A percentile compares a stretch with the other conserved stretches of the same genome.
Evolutionary conservation across 768 basidiomycete species (phyloP).

Genomic region (Boletus vinaceobasis): DNA sequence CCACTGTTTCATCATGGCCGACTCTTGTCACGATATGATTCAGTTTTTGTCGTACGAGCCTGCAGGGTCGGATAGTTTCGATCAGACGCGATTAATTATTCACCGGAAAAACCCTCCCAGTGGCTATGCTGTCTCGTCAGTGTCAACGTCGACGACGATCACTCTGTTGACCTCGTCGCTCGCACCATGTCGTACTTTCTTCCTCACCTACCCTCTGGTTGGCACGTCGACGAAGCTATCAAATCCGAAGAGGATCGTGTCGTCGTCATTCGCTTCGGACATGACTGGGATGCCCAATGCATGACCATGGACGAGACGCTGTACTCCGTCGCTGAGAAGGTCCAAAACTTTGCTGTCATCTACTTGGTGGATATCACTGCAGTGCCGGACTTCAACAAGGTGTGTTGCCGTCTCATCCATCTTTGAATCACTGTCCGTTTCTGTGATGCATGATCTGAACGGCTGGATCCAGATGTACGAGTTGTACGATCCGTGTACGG

Average conservation of each 20-base stretch:
- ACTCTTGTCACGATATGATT: background rate
- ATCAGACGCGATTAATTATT: background rate
- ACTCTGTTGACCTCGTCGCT: background rate
- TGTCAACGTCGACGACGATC: background rate
- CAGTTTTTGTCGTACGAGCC: background rate
- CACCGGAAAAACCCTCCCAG: background rate
- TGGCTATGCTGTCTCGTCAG: background rate
- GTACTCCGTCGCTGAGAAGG: conserved; percentile 87
- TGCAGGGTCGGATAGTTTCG: conserved; percentile 1
- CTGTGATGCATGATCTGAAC: background rate
- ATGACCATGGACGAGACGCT: conserved; percentile 99
- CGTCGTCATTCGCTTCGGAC: conserved; percentile 92
- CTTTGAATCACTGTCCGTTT: background rate
- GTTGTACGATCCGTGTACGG: conserved; percentile 93
- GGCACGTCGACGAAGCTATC: conserved; percentile 99
- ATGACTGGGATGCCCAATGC: conserved; percentile 90
- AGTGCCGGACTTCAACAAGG: conserved; percentile 99
- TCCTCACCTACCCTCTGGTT: conserved; percentile 84
- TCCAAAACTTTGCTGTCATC: conserved; percentile 98
- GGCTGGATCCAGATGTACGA: conserved; percentile 82
- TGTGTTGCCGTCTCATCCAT: conserved; percentile 22
- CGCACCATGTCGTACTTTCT: conserved; percentile 83
- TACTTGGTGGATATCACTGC: conserved; percentile 94
- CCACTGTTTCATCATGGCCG: too few relatives aligned
- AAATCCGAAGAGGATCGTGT: conserved; percentile 96